Conservation (phyloP, 495 filamentous ascomycete genomes). For the Margaritispora aquatica region DNA sequence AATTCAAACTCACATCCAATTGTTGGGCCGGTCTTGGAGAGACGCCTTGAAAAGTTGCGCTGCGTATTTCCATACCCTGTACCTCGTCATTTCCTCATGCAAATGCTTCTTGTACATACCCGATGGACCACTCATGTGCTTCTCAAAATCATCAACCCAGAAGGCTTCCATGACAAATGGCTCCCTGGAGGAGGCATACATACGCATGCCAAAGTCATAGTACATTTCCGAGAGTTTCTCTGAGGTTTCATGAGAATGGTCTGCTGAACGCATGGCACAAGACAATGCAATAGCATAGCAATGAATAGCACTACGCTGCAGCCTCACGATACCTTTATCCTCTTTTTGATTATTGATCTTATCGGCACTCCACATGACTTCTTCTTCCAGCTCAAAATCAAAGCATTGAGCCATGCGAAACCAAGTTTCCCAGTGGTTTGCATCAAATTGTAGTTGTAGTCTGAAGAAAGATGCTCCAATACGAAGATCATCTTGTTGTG, state of each 20-base stretch:
- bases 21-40: constrained; percentile 63
- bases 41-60: constrained; percentile 72
- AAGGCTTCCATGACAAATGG: constrained; percentile 90
- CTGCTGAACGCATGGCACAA: constrained; percentile 55
- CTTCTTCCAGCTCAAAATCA: constrained; percentile 86
- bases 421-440: constrained; percentile 92
- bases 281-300: constrained; percentile 90
- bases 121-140: constrained; percentile 64
- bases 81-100: constrained; percentile 65
- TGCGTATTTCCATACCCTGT: constrained; percentile 83
- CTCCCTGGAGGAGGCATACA: constrained; percentile 87
- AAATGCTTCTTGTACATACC: constrained; percentile 70
- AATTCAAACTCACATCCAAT: constrained; percentile 67
- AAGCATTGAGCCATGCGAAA: constrained; percentile 89
- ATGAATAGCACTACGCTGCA: constrained; percentile 82
- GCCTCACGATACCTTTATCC: constrained; percentile 64
- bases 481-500: constrained; percentile 74
- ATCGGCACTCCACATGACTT: constrained; percentile 90
- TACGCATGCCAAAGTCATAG: constrained; percentile 78
- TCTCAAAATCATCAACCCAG: constrained; percentile 62
- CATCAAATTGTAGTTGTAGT: constrained; percentile 78
- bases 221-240: constrained; percentile 76
- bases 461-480: constrained; percentile 76
- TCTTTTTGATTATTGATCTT: constrained; percentile 81
- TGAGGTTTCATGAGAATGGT: constrained; percentile 53